Base-by-base conservation (phyloP, 2,329 filamentous ascomycete genomes). In the Ophiostoma novo-ulmi region DNA sequence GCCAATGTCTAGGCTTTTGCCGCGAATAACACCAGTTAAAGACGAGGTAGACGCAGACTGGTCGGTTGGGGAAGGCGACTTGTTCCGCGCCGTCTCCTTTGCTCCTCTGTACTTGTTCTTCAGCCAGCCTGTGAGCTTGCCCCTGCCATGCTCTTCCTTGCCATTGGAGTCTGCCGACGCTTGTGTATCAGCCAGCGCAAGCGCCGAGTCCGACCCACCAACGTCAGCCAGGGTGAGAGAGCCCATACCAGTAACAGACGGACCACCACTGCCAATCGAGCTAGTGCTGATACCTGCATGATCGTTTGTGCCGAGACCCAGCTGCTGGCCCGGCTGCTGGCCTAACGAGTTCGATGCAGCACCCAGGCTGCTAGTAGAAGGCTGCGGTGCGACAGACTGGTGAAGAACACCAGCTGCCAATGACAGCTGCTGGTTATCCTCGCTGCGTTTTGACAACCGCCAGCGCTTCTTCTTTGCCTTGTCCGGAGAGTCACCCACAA, bases 381-480 rank as follows among this genome's bases (percentile, higher is more conserved):
- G 63, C 63, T 65, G 63, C 69, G 70, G 70, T 0, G 70, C 71
- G 22, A 70, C 68, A 5, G 66, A 31, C 58, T 63, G 58, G n/a
- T 63, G 58, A 4, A 63, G 58, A 7, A 26, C 58, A 13, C 26
- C 38, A 35, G 36, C 58, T 36, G 13, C 14, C 63, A 10, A 31
- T 69, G 35, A 17, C 36, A 17, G 44, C 26, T 41, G 52, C 48
- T 58, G 66, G n/a, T 14, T 79, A 44, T 89, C 88, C 44, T 89
- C 86, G 72, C 85, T 88, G 70, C 84, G 85, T 26, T 89, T 89
- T 22, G 92, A 90, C 69, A 93, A 84, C 82, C 93, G 92, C 82
- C 86, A 87, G 38, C 90, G 88, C 71, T 85, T 87, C 76, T 89
- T 91, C 79, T 89, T 91, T 69, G 91, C 88, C 75, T 86, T 89